Conservation (phyloP, 225 moss, liverwort and hornwort genomes). For the Thuidium tamariscinum region DNA sequence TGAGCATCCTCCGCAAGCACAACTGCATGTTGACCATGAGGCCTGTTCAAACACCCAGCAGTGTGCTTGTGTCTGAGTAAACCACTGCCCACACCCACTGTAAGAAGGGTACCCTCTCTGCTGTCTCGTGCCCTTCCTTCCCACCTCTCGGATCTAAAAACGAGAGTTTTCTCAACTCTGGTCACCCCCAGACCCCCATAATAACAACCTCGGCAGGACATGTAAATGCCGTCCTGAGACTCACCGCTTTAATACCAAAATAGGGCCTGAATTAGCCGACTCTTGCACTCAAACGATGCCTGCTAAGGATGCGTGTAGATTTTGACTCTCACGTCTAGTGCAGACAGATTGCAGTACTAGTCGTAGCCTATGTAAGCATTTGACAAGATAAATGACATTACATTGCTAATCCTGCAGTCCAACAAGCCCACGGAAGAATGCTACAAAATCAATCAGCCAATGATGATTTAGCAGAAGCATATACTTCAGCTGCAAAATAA, state of each 20-base stretch:
- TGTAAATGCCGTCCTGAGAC: slow-evolving; percentile 7
- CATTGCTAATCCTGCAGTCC: slow-evolving; percentile 32
- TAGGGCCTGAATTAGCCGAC: slow-evolving; percentile 3
- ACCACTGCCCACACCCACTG: slow-evolving; percentile 97
- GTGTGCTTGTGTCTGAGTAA: slow-evolving; percentile 99
- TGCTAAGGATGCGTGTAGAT: slow-evolving; percentile 15
- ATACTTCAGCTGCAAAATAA: neutral
- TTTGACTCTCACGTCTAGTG: slow-evolving; percentile 16
- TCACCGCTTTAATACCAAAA: slow-evolving; percentile 13
- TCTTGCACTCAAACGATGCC: slow-evolving; percentile 15
- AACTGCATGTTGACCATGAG: slow-evolving; percentile 99
- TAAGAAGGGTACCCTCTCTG: slow-evolving; percentile 92
- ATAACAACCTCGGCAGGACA: slow-evolving; percentile 15
- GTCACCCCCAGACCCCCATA: neutral
- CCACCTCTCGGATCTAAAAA: slow-evolving; percentile 45
- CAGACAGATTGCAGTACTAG: slow-evolving; percentile 25
- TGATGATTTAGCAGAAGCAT: neutral
- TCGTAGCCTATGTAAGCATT: slow-evolving; percentile 15
- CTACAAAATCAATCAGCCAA: slow-evolving; percentile 23
- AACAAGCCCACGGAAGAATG: slow-evolving; percentile 27
- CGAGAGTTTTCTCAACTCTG: neutral
- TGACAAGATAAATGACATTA: slow-evolving; percentile 22
- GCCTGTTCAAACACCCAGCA: slow-evolving; percentile 99
- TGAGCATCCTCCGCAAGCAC: slow-evolving; percentile 99
- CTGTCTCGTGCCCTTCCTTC: slow-evolving; percentile 47